Conservation (phyloP, 495 filamentous ascomycete genomes). For the Hypoxylon perforatum region DNA sequence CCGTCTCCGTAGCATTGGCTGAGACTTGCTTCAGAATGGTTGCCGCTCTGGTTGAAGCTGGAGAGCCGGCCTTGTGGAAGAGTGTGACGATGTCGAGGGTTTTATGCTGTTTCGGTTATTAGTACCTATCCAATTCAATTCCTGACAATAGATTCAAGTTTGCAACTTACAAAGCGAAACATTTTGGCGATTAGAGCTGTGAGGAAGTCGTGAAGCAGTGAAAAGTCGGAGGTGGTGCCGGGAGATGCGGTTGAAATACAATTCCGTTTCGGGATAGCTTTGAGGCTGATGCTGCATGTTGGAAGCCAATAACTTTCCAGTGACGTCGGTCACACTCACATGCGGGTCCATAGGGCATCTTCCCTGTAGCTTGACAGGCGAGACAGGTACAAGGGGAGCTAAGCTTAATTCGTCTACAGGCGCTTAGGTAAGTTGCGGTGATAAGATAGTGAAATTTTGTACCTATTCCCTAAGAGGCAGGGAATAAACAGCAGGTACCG, state of each 20-base stretch:
- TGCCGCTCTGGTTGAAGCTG: constrained; percentile 72
- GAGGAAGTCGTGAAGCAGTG: background rate
- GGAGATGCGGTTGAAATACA: constrained; percentile 18
- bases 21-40: constrained; percentile 80
- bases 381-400: constrained; percentile 3
- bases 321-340: constrained; percentile 32
- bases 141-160: background rate
- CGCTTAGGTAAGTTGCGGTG: background rate
- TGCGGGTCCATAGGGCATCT: constrained; percentile 1
- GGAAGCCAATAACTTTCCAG: constrained; percentile 20
- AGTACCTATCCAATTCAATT: background rate
- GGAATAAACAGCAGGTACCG: too few relatives aligned
- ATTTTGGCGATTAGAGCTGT: constrained; percentile 38
- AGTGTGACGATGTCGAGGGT: constrained; percentile 91
- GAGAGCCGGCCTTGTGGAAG: constrained; percentile 82
- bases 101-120: constrained; percentile 69
- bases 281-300: constrained; percentile 4
- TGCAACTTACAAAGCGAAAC: constrained; percentile 57
- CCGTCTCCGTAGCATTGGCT: constrained; percentile 64
- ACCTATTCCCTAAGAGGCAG: background rate
- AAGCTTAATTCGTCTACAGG: background rate
- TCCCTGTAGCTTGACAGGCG: background rate
- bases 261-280: constrained; percentile 40
- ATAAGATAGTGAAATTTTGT: too few relatives aligned
- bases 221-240: constrained; percentile 1